Conservation (phyloP, 306 rosid species). For the Heteromeles arbutifolia region DNA sequence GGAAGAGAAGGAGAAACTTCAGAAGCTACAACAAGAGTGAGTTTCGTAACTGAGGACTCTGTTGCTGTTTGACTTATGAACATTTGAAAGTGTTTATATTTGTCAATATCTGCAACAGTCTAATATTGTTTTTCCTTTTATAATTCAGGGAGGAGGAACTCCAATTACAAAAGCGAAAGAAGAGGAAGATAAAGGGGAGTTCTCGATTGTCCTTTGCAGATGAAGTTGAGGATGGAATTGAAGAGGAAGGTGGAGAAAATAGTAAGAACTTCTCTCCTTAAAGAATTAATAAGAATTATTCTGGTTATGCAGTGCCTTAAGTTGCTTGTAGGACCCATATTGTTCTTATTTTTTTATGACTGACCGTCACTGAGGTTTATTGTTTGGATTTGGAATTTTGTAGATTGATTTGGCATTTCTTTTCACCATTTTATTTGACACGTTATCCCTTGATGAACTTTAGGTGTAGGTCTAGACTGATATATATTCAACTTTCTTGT, state of each 20-base stretch:
- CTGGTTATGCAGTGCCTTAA: not conserved
- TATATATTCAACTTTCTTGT: not conserved
- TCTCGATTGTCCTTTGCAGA: slow-evolving; percentile 81
- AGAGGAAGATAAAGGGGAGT: slow-evolving; percentile 84
- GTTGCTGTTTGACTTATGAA: not conserved
- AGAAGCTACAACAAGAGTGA: slow-evolving; percentile 84
- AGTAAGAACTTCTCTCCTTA: slow-evolving; percentile 26
- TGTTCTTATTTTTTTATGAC: not conserved
- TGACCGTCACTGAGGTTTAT: not conserved
- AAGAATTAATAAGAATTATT: not conserved
- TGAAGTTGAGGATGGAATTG: slow-evolving; percentile 66
- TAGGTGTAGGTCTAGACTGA: not conserved
- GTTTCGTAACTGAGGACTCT: slow-evolving; percentile 4
- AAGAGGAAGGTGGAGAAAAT: slow-evolving; percentile 56
- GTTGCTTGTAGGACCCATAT: not conserved
- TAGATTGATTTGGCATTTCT: not conserved
- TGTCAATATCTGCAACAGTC: not conserved
- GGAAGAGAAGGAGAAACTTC: slow-evolving; percentile 98
- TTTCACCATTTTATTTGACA: not conserved
- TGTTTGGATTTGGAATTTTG: not conserved
- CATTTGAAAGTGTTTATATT: not conserved
- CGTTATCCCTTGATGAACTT: not conserved
- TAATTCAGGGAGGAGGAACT: slow-evolving; percentile 74
- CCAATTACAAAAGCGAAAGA: slow-evolving; percentile 76
- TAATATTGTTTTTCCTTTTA: not conserved